Evolutionary conservation across 306 rosid species (phyloP), one percentile per base, ranked within the genome.

Genomic region (Lathyrus oleraceus): DNA sequence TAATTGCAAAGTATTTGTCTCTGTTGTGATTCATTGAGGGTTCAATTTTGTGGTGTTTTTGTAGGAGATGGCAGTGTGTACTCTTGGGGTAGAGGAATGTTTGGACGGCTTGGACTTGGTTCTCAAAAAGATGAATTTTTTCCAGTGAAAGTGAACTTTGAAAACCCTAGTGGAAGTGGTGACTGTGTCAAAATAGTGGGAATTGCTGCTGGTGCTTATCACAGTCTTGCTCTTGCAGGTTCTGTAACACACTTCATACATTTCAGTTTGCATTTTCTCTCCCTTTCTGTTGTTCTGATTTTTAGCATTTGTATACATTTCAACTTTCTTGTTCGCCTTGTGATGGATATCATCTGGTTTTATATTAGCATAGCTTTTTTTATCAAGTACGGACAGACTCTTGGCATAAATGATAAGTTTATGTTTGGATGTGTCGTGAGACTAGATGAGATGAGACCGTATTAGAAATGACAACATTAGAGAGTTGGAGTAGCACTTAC

Each of bases 81-180:
- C 66, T 81, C 89, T n/a, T 93, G 98, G 98, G 98, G 98, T 51
- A 87, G 86, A 80, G 97, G 98, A 60, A 87, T 84, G 89, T 79
- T 93, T 75, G 97, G 98, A 59, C 74, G 97, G 4, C 94, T 93
- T 60, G 98, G 98, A 1, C 82, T 76, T 25, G 96, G 85, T 3
- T 75, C 88, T 11, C 88, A 87, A 69, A 75, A 81, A 11, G 98
- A 93, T 30, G 79, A 85, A 79, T 69, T 76, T 47, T 78, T 19
- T 3, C 98, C 98, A 0, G 85, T 82, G 13, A 72, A 70, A 45
- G 76, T 93, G 57, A 87, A 82, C 16, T 85, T 93, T 69, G 75
- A 36, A 40, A 65, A 32, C 66, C 79, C 83, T 9, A 69, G 49
- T 48, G 78, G 65, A 72, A 45, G 52, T 52, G 59, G 27, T 43